Conservation (phyloP, 1,284 basidiomycete genomes). For the Naganishia liquefaciens region DNA sequence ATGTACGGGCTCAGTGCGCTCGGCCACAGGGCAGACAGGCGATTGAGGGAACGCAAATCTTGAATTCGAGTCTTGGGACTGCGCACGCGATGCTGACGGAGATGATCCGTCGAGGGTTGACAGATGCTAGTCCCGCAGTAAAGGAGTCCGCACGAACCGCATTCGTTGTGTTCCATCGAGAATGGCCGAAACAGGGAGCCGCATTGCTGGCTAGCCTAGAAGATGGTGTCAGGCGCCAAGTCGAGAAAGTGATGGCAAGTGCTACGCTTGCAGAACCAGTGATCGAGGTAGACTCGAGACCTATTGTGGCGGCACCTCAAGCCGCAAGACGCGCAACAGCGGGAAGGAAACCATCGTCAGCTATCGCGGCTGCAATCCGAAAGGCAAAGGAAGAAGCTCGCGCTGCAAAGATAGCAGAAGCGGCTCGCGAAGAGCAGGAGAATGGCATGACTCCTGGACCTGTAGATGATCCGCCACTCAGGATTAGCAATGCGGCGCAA, state of each 20-base stretch:
- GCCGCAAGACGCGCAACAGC: conserved; percentile 11
- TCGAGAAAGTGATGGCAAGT: conserved; percentile 78
- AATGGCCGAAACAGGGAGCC: conserved; percentile 72
- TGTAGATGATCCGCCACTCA: background rate
- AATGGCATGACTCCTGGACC: too few relatives aligned
- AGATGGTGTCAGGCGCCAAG: conserved; percentile 68
- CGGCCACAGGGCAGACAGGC: conserved; percentile 57
- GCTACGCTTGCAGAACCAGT: conserved; percentile 45
- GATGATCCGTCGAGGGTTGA: conserved; percentile 68
- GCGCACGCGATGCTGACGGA: conserved; percentile 61
- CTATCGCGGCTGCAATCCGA: conserved; percentile 19
- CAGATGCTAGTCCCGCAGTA: conserved; percentile 77
- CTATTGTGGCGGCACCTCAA: conserved; percentile 57
- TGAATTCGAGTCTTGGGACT: conserved; percentile 58
- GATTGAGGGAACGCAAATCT: conserved; percentile 73
- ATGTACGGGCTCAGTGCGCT: conserved; percentile 68
- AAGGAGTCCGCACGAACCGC: conserved; percentile 69
- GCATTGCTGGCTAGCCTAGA: conserved; percentile 72
- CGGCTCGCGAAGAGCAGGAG: background rate
- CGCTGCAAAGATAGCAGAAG: conserved; percentile 10
- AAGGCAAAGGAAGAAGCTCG: conserved; percentile 28
- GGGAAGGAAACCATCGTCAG: conserved; percentile 19
- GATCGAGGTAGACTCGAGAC: background rate
- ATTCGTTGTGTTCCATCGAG: conserved; percentile 77
- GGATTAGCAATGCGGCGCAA: background rate